phyloP scores from a whole-genome alignment of 208 protist species.

The Acanthamoeba sp. region DNA sequence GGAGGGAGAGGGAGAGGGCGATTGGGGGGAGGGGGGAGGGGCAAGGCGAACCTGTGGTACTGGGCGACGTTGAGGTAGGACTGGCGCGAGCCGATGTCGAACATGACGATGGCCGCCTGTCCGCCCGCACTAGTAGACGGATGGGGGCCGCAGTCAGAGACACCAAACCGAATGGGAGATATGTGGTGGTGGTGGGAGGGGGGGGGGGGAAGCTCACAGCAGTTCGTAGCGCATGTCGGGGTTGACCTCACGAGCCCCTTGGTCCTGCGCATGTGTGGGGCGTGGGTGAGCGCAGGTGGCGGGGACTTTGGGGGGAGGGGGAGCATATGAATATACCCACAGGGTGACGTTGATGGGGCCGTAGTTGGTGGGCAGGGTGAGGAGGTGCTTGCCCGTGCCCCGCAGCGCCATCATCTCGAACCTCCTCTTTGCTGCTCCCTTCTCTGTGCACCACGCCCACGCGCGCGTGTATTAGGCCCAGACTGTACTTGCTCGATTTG shows the following conservation, averaged over 20 bases:
- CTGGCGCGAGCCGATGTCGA: background rate
- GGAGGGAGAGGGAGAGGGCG: background rate
- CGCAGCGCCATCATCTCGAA: background rate
- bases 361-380: conserved; percentile 25
- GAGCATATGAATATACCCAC: background rate
- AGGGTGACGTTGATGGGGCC: background rate
- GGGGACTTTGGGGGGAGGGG: background rate
- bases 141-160: too few species aligned
- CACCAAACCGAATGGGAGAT: background rate
- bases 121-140: background rate
- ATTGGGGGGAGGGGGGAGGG: background rate
- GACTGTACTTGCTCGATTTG: too few species aligned
- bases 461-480: too few species aligned
- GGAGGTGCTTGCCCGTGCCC: background rate
- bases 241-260: background rate
- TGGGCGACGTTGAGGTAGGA: background rate
- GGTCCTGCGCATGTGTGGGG: background rate
- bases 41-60: background rate
- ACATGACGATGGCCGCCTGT: background rate
- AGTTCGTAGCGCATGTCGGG: background rate
- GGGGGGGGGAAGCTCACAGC: background rate
- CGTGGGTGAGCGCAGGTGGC: background rate
- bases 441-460: too few species aligned
- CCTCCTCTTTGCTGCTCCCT: background rate
- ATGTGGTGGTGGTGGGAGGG: background rate